Percentiles rank a stretch among this genome's conserved stretches.
These are phyloP conservation scores for Nannizziopsis barbatae DNA, from an alignment of 2,329 filamentous ascomycete genomes.

Conservation along the genomic window DNA sequence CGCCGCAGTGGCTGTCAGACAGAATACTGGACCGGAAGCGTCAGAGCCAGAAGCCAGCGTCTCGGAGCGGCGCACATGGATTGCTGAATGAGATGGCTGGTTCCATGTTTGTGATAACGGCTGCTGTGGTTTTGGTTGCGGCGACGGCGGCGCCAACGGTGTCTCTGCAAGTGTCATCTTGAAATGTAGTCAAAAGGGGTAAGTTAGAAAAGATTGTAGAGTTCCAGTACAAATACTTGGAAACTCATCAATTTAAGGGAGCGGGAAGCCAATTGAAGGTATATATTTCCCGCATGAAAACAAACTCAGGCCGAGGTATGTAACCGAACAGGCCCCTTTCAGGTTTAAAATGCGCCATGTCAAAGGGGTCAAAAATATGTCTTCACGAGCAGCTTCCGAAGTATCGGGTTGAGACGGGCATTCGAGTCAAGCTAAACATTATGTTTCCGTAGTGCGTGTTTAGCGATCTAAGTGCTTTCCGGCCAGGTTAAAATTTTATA, in stretches of 20 bases:
- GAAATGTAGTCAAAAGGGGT: neutral
- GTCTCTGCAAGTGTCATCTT: conserved; percentile 11
- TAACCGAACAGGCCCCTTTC: no score
- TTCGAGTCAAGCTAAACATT: no score
- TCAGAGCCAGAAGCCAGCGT: conserved; percentile 22
- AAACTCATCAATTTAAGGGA: neutral
- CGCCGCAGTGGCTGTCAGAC: conserved; percentile 49
- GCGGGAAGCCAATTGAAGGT: no score
- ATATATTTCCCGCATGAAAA: no score
- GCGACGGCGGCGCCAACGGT: neutral
- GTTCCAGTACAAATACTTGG: neutral
- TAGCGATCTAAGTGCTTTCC: no score
- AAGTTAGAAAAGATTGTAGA: neutral
- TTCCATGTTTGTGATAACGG: conserved; percentile 12
- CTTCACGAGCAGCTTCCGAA: no score
- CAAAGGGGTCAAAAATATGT: no score
- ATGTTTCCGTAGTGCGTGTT: no score
- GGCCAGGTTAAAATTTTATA: no score
- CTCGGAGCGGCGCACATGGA: conserved; percentile 13
- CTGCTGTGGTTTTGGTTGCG: neutral
- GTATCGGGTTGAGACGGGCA: no score
- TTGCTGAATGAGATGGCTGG: conserved; percentile 16
- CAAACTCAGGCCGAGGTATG: no score
- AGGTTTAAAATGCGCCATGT: no score
- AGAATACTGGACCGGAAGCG: conserved; percentile 40